Base-by-base conservation (phyloP, 108 stramenopile genomes). In the Skeletonema costatum region DNA sequence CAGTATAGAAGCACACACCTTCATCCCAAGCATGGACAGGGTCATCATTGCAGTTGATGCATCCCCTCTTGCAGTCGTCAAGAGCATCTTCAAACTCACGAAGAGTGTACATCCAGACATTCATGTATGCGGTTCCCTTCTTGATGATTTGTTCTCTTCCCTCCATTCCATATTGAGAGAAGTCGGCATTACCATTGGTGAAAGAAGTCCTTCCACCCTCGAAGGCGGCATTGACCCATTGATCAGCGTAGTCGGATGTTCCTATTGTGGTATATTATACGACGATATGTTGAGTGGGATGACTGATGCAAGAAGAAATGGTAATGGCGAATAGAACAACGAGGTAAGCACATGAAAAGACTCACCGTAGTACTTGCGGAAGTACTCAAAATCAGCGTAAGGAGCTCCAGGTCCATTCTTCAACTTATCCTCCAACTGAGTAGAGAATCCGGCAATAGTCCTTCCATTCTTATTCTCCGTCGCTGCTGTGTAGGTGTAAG, bases 21-120 rank as follows among this genome's bases (percentile, higher is more conserved):
- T 86, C 82, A 68, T 92, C 91, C 89, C 86, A 89, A 25, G 85
- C 84, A 74, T 89, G 86, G 32, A 93, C 87, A 31, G 86, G 60
- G 30, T 84, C 87, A 46, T 87, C 84, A 53, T 93, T 94, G 60
- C 90, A 89, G 17, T 66, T 48, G 36, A 81, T 44, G 60, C 88
- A 89, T n/a, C 66, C 66, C 12, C 51, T 74, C 32, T 82, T 51
- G 70, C 93, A 97, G 17, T 93, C 89, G 63, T 88, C 81, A 48
- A 91, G 53, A 21, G 94, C 92, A 67, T 91, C 89, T 53, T 93
- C 90, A 63, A 90, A 80, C 60, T 87, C 85, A 9, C 86, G 78
- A 53, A 92, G 80, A 70, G 86, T 88, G 61, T 92, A 94, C 92
- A 94, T 92, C 63, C 71, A 89, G 56, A 88, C 65, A 50, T 66